A percentile compares a stretch with the other conserved stretches of the same genome.
Conservation (phyloP, 2,329 filamentous ascomycete species). For the Alternaria longipes region DNA sequence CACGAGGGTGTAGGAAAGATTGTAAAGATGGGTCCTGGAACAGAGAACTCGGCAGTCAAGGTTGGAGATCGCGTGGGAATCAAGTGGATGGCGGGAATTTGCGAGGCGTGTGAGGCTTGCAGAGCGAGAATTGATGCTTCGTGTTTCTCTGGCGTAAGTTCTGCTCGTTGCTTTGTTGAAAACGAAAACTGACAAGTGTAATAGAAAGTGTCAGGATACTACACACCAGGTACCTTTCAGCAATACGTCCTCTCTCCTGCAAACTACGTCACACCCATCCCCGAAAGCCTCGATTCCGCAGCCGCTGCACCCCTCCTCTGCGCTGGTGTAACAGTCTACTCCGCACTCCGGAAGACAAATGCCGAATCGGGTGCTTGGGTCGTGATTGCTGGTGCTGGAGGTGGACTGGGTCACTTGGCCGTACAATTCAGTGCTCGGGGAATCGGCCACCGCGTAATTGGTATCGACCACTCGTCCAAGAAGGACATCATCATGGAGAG, state of each 20-base stretch:
- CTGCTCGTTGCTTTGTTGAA: background rate
- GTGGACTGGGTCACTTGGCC: conserved; percentile 71
- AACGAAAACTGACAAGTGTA: background rate
- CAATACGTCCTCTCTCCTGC: conserved; percentile 72
- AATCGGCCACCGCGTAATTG: conserved; percentile 71
- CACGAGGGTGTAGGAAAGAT: conserved; percentile 74
- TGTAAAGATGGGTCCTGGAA: conserved; percentile 70
- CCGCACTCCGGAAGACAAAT: conserved; percentile 68
- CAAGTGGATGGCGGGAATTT: conserved; percentile 71
- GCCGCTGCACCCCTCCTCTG: conserved; percentile 72
- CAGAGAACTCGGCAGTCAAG: conserved; percentile 65
- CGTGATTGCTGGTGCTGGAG: conserved; percentile 65
- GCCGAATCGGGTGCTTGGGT: conserved; percentile 69
- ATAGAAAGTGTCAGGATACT: conserved; percentile 69
- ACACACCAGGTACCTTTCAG: conserved; percentile 76
- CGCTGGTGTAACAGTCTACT: conserved; percentile 73
- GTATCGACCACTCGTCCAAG: conserved; percentile 71
- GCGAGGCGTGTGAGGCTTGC: conserved; percentile 53
- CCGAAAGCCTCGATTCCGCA: conserved; percentile 66
- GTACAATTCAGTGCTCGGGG: conserved; percentile 68
- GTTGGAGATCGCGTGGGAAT: conserved; percentile 75
- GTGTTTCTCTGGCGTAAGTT: conserved; percentile 46
- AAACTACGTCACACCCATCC: conserved; percentile 75
- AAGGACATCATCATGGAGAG: conserved; percentile 67
- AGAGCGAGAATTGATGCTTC: conserved; percentile 56